Evolutionary conservation across 257 asterid species (phyloP).

Genomic region (Penstemon eatonii): DNA sequence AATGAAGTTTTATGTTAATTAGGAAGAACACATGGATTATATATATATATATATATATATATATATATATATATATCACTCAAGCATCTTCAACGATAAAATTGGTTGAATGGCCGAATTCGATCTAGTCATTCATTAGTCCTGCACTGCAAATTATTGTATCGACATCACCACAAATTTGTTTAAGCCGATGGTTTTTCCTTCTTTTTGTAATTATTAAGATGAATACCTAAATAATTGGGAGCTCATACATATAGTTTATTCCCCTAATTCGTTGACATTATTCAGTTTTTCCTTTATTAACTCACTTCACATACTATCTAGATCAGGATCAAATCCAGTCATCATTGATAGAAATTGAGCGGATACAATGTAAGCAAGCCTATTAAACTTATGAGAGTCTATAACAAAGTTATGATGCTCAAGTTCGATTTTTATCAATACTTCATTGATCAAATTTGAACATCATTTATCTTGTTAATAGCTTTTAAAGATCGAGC

Average conservation of each 20-base stretch:
- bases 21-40: too few species aligned
- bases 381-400: background rate
- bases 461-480: too few species aligned
- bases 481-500: too few species aligned
- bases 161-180: background rate
- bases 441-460: background rate
- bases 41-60: too few species aligned
- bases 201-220: background rate
- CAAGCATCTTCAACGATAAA: background rate
- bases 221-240: background rate
- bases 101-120: background rate
- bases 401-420: background rate
- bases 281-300: background rate
- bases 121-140: background rate
- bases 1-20: too few species aligned
- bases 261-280: background rate
- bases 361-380: background rate
- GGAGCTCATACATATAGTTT: background rate
- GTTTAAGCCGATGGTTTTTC: background rate
- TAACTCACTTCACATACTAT: background rate
- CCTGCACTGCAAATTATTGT: background rate
- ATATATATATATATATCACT: too few species aligned
- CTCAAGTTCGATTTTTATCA: too few species aligned
- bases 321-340: too few species aligned
- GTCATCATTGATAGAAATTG: background rate